Base-by-base conservation (phyloP, 2,329 filamentous ascomycete genomes). In the Alternaria sp. region DNA sequence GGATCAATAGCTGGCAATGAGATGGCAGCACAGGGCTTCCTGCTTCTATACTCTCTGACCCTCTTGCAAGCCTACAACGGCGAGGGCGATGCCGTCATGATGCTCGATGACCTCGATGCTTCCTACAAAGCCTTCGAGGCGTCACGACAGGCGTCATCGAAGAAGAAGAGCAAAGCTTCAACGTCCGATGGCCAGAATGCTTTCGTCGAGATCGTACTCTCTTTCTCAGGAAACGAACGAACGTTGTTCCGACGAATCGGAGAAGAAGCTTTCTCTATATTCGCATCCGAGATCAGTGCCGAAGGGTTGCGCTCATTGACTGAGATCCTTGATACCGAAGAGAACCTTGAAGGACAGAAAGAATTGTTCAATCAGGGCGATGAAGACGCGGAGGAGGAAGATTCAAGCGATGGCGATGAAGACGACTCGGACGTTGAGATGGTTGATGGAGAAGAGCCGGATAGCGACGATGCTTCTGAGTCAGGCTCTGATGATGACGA, bases 61-160 rank as follows among this genome's bases (percentile, higher is more conserved):
- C 87, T 97, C 13, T 85, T 98, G 59, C 93, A 97, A 78, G 86
- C 97, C 9, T 97, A 97, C 81, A 94, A 95, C 73, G 92, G 93
- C 23, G 93, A 97, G 62, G 86, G 91, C 0, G 96, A 98, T 75
- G 92, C 93, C 0, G 87, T 97, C 21, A 89, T 91, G 52, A 90
- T 96, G 65, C 83, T 97, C 9, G 88, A 91, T 57, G 95, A 97
- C 70, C 85, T 97, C n/a, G 87, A 91, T 68, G 84, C 90, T 62
- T 93, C 60, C 15, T 59, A 62, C 26, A 62, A 55, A 45, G 56
- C 60, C 5, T 62, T 97, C 21, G 87, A 91, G 67, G 84, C 90
- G 62, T 93, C 91, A 77, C 91, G 90, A 62, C 86, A 91, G 84
- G 88, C 66, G 81, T 87, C 76, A 77, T 87, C 73, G 74, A 88